phyloP scores from a whole-genome alignment of 2,329 filamentous ascomycete genomes.

The Dothideomycetes sp. region DNA sequence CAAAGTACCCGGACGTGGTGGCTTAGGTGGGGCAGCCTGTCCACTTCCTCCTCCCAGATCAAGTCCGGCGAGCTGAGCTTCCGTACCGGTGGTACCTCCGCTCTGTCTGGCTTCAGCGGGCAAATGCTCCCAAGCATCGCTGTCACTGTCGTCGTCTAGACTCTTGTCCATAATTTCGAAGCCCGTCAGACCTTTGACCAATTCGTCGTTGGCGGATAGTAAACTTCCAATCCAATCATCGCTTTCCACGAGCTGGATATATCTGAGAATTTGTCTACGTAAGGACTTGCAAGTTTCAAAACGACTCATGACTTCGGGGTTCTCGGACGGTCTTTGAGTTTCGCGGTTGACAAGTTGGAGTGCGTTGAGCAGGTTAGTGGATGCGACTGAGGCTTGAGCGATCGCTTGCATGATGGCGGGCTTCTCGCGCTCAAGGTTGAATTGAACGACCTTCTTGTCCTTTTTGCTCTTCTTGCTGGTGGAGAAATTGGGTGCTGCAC shows the following conservation, averaged over 20 bases:
- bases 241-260: constrained; percentile 83
- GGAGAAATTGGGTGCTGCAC: constrained; percentile 20
- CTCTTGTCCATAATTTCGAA: constrained; percentile 89
- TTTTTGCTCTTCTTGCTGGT: constrained; percentile 37
- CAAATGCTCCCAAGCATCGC: constrained; percentile 46
- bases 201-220: constrained; percentile 87
- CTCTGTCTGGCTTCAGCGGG: constrained; percentile 10
- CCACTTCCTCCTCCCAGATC: constrained; percentile 25
- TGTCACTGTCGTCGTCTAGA: constrained; percentile 63
- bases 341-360: constrained; percentile 89
- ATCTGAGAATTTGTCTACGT: constrained; percentile 74
- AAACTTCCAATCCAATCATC: constrained; percentile 88
- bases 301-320: constrained; percentile 60
- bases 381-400: constrained; percentile 77
- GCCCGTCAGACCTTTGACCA: constrained; percentile 87
- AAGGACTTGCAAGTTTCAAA: constrained; percentile 85
- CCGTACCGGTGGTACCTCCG: constrained; percentile 19
- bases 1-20: constrained; percentile 37
- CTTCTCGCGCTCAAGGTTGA: constrained; percentile 82
- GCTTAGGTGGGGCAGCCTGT: constrained; percentile 37
- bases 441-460: constrained; percentile 51
- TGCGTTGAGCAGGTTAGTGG: constrained; percentile 82
- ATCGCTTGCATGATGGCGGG: constrained; percentile 80
- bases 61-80: constrained; percentile 38
- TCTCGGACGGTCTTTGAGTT: constrained; percentile 76